A percentile compares a stretch with the other conserved stretches of the same genome.
phyloP scores from a whole-genome alignment of 352 stramenopile species.

The Phytophthora rubi region DNA sequence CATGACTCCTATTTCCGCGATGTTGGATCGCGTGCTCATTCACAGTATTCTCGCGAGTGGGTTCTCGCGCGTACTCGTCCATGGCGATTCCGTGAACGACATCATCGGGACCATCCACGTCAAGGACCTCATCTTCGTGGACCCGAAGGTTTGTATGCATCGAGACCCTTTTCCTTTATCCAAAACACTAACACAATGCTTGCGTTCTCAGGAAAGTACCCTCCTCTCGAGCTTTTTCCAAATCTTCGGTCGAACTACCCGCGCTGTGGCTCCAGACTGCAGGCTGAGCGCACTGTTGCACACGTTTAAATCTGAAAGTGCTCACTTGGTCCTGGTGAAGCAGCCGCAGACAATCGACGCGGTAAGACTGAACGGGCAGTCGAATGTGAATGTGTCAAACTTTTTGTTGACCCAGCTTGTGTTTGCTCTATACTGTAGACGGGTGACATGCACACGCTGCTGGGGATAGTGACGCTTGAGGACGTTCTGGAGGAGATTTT shows the following conservation, averaged over 20 bases:
- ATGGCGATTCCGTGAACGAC: constrained; percentile 83
- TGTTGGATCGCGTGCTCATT: constrained; percentile 84
- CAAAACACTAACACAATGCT: constrained; percentile 54
- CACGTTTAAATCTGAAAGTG: constrained; percentile 94
- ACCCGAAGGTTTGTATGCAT: constrained; percentile 91
- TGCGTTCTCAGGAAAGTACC: constrained; percentile 56
- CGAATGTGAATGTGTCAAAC: neutral
- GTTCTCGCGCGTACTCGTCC: constrained; percentile 96
- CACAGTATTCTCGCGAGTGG: constrained; percentile 96
- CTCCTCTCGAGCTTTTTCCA: constrained; percentile 72
- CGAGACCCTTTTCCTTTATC: constrained; percentile 35
- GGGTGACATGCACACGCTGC: constrained; percentile 93
- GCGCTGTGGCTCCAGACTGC: constrained; percentile 91
- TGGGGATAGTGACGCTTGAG: constrained; percentile 98
- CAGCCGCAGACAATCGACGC: constrained; percentile 83
- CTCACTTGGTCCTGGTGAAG: constrained; percentile 95
- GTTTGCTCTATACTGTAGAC: constrained; percentile 26
- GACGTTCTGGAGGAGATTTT: constrained; percentile 99
- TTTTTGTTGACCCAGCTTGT: neutral
- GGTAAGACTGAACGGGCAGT: constrained; percentile 16
- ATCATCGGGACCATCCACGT: constrained; percentile 97
- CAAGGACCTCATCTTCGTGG: constrained; percentile 99
- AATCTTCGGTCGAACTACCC: constrained; percentile 62
- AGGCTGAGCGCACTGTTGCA: constrained; percentile 93
- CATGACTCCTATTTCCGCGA: constrained; percentile 91